Conservation (phyloP, 306 rosid species). For the Castanopsis chinensis region DNA sequence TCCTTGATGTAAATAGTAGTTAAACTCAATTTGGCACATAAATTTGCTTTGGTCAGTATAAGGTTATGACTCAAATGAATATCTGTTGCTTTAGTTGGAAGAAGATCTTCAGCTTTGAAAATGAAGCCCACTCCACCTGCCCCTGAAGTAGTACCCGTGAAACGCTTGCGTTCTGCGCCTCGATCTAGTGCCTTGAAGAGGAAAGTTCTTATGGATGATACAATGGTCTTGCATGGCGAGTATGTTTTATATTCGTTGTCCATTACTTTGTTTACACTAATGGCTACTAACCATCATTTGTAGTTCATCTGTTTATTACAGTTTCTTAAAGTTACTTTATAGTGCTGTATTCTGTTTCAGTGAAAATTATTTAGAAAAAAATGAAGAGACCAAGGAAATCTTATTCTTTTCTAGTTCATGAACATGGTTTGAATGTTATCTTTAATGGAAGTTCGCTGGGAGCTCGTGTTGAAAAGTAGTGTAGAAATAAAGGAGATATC, state of each 20-base stretch:
- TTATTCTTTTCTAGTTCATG: not conserved
- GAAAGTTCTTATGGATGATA: constrained; percentile 94
- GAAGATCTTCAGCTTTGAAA: constrained; percentile 80
- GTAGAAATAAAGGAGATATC: too few relatives aligned
- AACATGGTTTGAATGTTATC: not conserved
- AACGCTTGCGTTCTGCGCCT: constrained; percentile 53
- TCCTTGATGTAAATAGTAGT: not conserved
- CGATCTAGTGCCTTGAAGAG: constrained; percentile 68
- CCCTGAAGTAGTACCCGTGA: constrained; percentile 50
- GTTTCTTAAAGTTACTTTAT: not conserved
- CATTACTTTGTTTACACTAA: constrained; percentile 11
- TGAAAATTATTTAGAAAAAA: not conserved
- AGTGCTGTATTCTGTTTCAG: not conserved
- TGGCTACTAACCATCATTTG: not conserved
- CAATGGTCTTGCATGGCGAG: constrained; percentile 99
- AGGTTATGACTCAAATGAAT: constrained; percentile 27
- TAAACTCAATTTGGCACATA: not conserved
- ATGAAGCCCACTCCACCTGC: constrained; percentile 76
- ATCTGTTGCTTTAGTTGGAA: constrained; percentile 71
- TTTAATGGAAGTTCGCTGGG: not conserved
- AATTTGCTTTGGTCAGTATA: constrained; percentile 4
- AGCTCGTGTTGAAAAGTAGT: not conserved
- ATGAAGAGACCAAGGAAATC: not conserved
- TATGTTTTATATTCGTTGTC: constrained; percentile 48
- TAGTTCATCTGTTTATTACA: not conserved